Conservation (phyloP, 1,284 basidiomycete genomes). For the Caloboletus firmus region DNA sequence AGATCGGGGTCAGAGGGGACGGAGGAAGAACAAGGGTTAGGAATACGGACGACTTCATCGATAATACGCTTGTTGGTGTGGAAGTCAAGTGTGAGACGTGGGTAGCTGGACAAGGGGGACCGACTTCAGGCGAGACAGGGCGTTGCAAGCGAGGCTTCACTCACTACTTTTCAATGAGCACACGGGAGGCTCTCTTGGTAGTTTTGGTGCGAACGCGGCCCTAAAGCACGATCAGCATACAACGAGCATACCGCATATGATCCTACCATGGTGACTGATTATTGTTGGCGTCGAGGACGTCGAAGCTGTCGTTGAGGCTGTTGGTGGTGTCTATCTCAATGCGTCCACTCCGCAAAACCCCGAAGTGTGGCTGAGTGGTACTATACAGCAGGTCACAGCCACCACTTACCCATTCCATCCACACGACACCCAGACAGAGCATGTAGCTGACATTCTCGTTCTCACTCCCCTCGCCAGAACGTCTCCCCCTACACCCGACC, state of each 20-base stretch:
- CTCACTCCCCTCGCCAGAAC: not conserved
- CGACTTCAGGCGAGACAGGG: not conserved
- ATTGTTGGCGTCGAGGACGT: conserved; percentile 32
- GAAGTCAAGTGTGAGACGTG: conserved; percentile 94
- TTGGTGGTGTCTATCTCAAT: not conserved
- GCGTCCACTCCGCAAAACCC: conserved; percentile 16
- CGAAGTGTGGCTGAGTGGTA: conserved; percentile 33
- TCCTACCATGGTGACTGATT: conserved; percentile 51
- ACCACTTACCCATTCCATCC: conserved; percentile 12
- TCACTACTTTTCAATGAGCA: conserved; percentile 99
- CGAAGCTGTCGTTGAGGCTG: conserved; percentile 1
- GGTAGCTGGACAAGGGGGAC: conserved; percentile 63
- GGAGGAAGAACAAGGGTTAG: not conserved
- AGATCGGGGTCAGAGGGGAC: not conserved
- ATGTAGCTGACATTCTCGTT: conserved; percentile 23
- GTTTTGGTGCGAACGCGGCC: conserved; percentile 99
- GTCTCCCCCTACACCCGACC: not conserved
- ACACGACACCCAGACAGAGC: conserved; percentile 74
- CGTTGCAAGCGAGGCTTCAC: conserved; percentile 34
- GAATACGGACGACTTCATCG: conserved; percentile 88
- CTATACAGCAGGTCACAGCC: conserved; percentile 36
- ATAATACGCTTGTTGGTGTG: conserved; percentile 99
- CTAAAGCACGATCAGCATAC: conserved; percentile 42
- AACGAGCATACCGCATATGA: not conserved
- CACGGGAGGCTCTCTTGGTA: conserved; percentile 98